A percentile compares a stretch with the other conserved stretches of the same genome.
These are phyloP conservation scores for Panicum miliaceum DNA, from an alignment of 176 grass and related monocot genomes.

Conservation along the genomic window DNA sequence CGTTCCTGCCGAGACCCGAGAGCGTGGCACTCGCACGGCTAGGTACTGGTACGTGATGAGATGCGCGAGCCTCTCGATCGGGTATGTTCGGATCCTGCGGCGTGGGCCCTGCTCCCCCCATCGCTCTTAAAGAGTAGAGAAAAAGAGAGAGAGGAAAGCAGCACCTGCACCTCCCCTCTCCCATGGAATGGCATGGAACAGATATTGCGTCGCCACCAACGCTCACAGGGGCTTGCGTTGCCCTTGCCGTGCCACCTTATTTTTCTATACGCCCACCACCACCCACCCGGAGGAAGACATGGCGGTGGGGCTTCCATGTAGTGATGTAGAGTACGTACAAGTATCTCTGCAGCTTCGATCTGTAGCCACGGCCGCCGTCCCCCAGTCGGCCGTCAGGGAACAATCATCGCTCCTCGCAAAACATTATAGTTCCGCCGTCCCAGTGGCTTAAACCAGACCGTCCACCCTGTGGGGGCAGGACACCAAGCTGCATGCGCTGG, in stretches of 20 bases:
- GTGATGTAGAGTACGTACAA: neutral
- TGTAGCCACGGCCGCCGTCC: neutral
- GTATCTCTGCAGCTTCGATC: too few relatives aligned
- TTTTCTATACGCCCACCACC: neutral
- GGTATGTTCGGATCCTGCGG: too few relatives aligned
- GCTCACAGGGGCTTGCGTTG: slow-evolving; percentile 40
- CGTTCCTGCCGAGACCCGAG: neutral
- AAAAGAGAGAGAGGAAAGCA: neutral
- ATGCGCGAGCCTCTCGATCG: too few relatives aligned
- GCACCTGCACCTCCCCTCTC: neutral
- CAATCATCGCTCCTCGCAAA: neutral
- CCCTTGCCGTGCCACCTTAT: neutral
- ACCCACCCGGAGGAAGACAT: neutral
- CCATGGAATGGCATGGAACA: neutral
- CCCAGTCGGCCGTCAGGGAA: slow-evolving; percentile 12
- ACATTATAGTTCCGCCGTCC: neutral
- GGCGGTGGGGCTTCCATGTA: neutral
- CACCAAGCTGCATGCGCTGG: neutral
- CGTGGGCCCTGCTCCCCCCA: neutral
- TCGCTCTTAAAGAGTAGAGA: neutral
- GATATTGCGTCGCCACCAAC: neutral
- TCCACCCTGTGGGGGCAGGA: neutral
- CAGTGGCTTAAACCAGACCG: neutral
- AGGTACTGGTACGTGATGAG: too few relatives aligned
- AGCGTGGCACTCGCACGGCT: slow-evolving; percentile 1